Conservation (phyloP, 805 yeast species). For the Myxozyma neotropica region DNA sequence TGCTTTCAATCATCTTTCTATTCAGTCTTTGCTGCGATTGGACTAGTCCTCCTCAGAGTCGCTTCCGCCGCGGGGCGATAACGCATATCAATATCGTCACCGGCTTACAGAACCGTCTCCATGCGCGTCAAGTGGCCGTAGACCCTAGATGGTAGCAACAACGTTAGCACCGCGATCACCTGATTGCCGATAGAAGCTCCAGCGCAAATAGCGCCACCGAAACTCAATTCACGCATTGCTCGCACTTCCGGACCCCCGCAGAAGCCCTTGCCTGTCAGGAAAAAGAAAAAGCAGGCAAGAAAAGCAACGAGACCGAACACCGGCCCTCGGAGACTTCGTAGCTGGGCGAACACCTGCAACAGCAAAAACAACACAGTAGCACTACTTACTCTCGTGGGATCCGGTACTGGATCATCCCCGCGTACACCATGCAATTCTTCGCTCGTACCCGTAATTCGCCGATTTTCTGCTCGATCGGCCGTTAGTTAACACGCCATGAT, state of each 20-base stretch:
- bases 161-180: neutral
- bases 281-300: no score
- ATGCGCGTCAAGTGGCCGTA: conserved; percentile 32
- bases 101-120: conserved; percentile 30
- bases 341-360: neutral
- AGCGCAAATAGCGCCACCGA: no score
- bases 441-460: conserved; percentile 63
- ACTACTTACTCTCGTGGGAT: conserved; percentile 62
- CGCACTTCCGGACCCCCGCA: no score
- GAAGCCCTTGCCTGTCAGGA: no score
- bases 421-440: conserved; percentile 87
- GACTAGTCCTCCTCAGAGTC: no score
- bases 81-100: neutral
- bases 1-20: no score
- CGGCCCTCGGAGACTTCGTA: no score
- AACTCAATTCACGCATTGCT: neutral
- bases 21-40: no score
- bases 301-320: no score
- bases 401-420: conserved; percentile 90
- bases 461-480: conserved; percentile 48
- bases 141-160: conserved; percentile 22
- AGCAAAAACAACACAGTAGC: neutral
- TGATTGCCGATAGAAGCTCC: no score
- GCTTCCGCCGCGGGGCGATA: no score
- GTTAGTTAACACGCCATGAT: conserved; percentile 5